These are phyloP conservation scores for Nepenthes gracilis DNA, from an alignment of 148 eudicot genomes.

Conservation along the genomic window DNA sequence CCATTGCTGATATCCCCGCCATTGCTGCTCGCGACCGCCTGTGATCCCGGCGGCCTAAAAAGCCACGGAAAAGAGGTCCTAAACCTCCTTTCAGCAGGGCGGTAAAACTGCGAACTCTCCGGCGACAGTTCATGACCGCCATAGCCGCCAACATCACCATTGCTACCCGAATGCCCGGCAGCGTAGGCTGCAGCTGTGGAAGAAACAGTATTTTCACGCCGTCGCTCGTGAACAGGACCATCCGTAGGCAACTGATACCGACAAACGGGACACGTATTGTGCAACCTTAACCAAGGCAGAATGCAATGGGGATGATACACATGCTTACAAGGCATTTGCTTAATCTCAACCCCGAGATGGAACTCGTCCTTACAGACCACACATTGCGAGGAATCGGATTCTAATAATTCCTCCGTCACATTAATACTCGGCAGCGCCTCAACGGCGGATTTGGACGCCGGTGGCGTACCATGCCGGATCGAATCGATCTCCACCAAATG, in stretches of 20 bases:
- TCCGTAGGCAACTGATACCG: conserved; percentile 35
- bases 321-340: conserved; percentile 34
- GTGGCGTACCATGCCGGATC: conserved; percentile 29
- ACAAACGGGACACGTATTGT: conserved; percentile 37
- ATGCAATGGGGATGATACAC: conserved; percentile 24
- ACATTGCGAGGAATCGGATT: not conserved
- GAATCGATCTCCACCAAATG: conserved; percentile 35
- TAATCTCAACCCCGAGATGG: conserved; percentile 14
- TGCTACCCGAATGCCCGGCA: no score
- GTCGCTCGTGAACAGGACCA: conserved; percentile 13
- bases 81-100: no score
- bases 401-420: conserved; percentile 2
- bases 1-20: no score
- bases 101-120: no score
- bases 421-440: conserved; percentile 17
- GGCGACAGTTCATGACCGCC: no score
- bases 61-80: no score
- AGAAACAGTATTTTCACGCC: not conserved
- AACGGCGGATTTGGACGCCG: conserved; percentile 20
- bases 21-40: no score
- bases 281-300: conserved; percentile 31
- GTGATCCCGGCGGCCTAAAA: no score
- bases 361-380: conserved; percentile 7
- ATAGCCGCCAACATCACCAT: no score
- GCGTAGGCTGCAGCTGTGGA: no score